Evolutionary conservation across 2,329 filamentous ascomycete species (phyloP), one percentile per base, ranked within the genome.

Genomic region (Cladobotryum mycophilum): DNA sequence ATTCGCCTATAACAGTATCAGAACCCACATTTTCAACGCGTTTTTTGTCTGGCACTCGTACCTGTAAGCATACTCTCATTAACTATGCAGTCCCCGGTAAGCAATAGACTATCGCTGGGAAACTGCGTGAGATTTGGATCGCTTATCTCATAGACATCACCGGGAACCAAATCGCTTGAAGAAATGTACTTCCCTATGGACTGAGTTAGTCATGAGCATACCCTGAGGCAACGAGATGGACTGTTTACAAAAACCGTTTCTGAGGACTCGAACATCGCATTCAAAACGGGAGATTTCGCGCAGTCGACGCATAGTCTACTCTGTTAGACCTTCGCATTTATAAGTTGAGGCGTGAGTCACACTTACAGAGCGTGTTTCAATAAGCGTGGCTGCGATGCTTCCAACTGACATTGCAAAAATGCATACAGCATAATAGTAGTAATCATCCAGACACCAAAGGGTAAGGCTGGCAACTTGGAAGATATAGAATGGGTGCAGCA

Each of bases 1-100:
- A 97, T 74, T 99, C 93, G 52, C 92, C 87, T 68, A 36, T 45
- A 5, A 33, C 22, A 5, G 40, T 30, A 20, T 60, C 48, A 62
- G 63, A 78, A 14, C 11, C 43, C 13, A 22, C 5, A 40, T n/a
- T 15, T 18, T 75, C 82, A 14, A 4, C n/a, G 6, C 6, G 14
- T 17, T 38, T 38, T 17, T 38, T 38, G 36, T 7, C 17, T n/a
- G 9, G 13, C 5, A 8, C 17, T n/a, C 58, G 48, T 58, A 69
- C 69, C 69, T 37, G 93, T 99, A 35, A 99, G 80, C 93, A 99
- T 99, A 70, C 93, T 97, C 70, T 99, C 93, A 62, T 99, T 99
- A 57, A 99, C 91, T 55, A 99, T 97, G 62, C 91, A 96, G 69
- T 99, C 95, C 38, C 93, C 95, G 47, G 88, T 89, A 0, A 99